Evolutionary conservation across 2,329 filamentous ascomycete species (phyloP), one percentile per base, ranked within the genome.

Genomic region (Tolypocladium sp.): DNA sequence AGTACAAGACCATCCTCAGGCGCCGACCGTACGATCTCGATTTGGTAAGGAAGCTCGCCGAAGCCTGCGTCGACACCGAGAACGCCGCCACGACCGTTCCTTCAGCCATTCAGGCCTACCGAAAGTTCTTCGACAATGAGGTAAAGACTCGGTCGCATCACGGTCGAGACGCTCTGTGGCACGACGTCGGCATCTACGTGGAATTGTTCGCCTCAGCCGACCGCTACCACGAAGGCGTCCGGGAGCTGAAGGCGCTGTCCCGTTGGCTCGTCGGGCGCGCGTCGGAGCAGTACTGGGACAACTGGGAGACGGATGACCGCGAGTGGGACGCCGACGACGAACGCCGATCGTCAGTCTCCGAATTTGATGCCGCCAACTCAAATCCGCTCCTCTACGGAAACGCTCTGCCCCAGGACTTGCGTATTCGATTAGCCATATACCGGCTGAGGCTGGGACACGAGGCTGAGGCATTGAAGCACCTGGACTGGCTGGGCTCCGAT

Each of bases 261-360:
- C 82, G 95, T 59, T 96, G 92, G 91, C 79, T 96, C 58, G 78
- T 96, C 44, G 90, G 90, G 10, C 86, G 94, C 55, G 77, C 80
- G 41, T 77, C 82, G 5, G 92, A 99, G 70, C 72, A 68, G 0
- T 91, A 86, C 67, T 99, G 94, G 94, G 88, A 95, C 60, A 70
- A 80, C 10, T 79, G 82, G 63, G 77, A 82, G 37, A 78, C 83
- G 6, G 91, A 97, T 69, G 92, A 96, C 70, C 82, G 92, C 59
- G 94, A 99, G 74, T 99, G 92, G 85, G 94, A 99, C 70, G 74
- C 82, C 6, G 82, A 87, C 52, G 84, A 91, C 67, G 78, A 81
- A 25, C 87, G 94, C 61, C 85, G 92, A 59, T 71, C 77, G 2
- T 73, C 80, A 59, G 80, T 90, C 6, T 72, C 82, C 2, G 82